Conservation (phyloP, 106 monocot species). For the Apostasia shenzhenica region DNA sequence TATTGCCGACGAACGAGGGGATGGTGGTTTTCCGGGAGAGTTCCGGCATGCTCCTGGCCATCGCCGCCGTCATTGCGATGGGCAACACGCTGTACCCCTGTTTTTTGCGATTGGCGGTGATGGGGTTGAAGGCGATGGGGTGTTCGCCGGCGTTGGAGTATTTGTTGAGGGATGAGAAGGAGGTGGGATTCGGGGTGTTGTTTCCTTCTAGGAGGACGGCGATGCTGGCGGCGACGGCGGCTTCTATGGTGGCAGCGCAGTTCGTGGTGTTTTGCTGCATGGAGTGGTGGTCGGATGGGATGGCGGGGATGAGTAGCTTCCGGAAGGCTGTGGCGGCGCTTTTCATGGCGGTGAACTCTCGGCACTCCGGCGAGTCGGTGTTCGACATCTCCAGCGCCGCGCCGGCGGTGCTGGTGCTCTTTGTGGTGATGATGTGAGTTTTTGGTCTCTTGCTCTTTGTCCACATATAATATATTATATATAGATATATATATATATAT, state of each 20-base stretch:
- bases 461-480: too few relatives aligned
- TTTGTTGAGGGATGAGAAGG: neutral
- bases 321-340: slow-evolving; percentile 44
- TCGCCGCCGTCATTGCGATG: slow-evolving; percentile 14
- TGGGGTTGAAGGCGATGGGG: slow-evolving; percentile 15
- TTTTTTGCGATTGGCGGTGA: slow-evolving; percentile 16
- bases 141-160: too few relatives aligned
- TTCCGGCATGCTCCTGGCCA: slow-evolving; percentile 37
- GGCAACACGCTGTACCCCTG: slow-evolving; percentile 41
- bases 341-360: slow-evolving; percentile 48
- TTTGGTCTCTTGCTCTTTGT: neutral
- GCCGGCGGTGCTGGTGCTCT: slow-evolving; percentile 46
- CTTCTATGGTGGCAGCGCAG: slow-evolving; percentile 24
- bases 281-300: slow-evolving; percentile 49
- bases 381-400: slow-evolving; percentile 44
- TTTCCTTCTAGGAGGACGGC: slow-evolving; percentile 10
- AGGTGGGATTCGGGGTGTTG: slow-evolving; percentile 24
- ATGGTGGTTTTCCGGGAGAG: slow-evolving; percentile 33
- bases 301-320: slow-evolving; percentile 28
- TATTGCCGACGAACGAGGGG: slow-evolving; percentile 41
- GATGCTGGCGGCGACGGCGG: slow-evolving; percentile 24
- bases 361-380: slow-evolving; percentile 59
- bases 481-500: too few relatives aligned
- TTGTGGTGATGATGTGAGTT: slow-evolving; percentile 69
- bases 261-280: slow-evolving; percentile 30